These are phyloP conservation scores for Durio zibethinus DNA, from an alignment of 345 rosid genomes.

Conservation along the genomic window DNA sequence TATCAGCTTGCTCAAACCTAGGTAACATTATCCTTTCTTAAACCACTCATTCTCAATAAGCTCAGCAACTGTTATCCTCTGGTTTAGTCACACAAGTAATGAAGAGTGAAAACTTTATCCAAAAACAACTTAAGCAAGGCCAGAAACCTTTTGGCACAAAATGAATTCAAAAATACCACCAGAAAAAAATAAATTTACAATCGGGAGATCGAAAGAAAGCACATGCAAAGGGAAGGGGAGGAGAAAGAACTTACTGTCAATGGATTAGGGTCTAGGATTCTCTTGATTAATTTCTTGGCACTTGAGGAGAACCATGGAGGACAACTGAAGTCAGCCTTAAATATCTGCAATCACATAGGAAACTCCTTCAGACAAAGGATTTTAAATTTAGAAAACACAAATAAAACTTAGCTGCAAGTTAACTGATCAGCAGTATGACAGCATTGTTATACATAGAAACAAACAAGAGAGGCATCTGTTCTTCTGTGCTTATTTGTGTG, in stretches of 20 bases:
- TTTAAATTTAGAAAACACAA: background rate
- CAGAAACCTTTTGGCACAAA: background rate
- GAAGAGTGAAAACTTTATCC: conserved; percentile 8
- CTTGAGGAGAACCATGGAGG: conserved; percentile 99
- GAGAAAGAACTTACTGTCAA: conserved; percentile 48
- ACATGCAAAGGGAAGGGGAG: background rate
- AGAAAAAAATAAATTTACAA: background rate
- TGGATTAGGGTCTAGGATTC: conserved; percentile 92
- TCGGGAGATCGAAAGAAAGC: background rate
- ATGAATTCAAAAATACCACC: background rate
- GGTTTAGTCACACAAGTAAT: conserved; percentile 36
- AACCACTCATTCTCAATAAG: conserved; percentile 96
- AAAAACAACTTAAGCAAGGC: conserved; percentile 9
- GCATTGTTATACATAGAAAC: background rate
- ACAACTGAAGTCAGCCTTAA: conserved; percentile 84
- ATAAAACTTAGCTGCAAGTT: background rate
- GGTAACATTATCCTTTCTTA: conserved; percentile 93
- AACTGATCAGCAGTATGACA: background rate
- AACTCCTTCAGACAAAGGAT: background rate
- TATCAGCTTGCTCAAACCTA: conserved; percentile 67
- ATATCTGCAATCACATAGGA: conserved; percentile 54
- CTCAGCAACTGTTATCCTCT: conserved; percentile 85
- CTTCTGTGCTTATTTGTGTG: background rate
- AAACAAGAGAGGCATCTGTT: background rate
- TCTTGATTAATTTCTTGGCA: conserved; percentile 86